phyloP scores from a whole-genome alignment of 495 filamentous ascomycete genomes.

The Tuber borchii region DNA sequence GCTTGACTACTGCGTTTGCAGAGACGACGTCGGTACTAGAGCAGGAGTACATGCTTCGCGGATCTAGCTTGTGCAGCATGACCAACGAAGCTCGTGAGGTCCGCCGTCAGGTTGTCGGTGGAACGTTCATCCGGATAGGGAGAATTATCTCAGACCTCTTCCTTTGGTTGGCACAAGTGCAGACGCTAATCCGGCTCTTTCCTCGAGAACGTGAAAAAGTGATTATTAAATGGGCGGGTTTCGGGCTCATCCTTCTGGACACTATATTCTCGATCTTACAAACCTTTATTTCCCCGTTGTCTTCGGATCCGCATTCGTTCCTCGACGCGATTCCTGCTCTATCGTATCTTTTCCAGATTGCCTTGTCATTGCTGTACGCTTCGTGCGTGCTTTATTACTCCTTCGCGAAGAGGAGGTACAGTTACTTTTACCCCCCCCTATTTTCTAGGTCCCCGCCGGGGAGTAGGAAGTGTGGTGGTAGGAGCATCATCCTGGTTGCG shows the following conservation, averaged over 20 bases:
- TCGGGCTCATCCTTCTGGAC: constrained; percentile 84
- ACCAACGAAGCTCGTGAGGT: constrained; percentile 63
- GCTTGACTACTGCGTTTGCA: constrained; percentile 82
- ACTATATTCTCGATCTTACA: constrained; percentile 82
- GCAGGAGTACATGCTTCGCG: constrained; percentile 60
- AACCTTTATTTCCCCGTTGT: constrained; percentile 63
- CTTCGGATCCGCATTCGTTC: constrained; percentile 62
- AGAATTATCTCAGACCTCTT: constrained; percentile 90
- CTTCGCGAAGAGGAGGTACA: constrained; percentile 82
- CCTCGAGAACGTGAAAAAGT: constrained; percentile 95
- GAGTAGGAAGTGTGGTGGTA: constrained; percentile 53
- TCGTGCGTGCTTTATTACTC: constrained; percentile 96
- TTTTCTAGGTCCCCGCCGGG: constrained; percentile 27
- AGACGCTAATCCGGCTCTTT: constrained; percentile 90
- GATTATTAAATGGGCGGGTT: constrained; percentile 97
- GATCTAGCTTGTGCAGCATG: constrained; percentile 36
- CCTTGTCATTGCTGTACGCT: constrained; percentile 81
- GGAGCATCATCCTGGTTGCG: constrained; percentile 82
- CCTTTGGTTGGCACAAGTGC: constrained; percentile 93
- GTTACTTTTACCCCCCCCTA: constrained; percentile 71
- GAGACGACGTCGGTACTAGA: constrained; percentile 81
- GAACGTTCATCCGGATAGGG: constrained; percentile 77
- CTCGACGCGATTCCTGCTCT: constrained; percentile 85
- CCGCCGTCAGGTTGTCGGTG: constrained; percentile 66
- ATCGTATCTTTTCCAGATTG: constrained; percentile 86